Conservation (phyloP, 1,139 yeast species). For the Yamadazyma diddensiae region DNA sequence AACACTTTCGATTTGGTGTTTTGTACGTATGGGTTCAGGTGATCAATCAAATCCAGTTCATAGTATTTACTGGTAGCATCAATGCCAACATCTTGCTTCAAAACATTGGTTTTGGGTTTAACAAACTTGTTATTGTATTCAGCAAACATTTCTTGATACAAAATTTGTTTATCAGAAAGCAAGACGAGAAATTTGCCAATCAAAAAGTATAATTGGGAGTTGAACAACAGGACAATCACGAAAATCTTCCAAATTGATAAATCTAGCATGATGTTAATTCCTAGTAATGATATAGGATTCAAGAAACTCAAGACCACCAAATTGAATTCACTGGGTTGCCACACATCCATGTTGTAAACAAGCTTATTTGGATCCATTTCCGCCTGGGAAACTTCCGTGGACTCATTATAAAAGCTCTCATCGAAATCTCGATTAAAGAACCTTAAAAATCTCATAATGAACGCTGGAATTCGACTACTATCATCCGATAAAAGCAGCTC, state of each 20-base stretch:
- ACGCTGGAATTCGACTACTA: conserved; percentile 6
- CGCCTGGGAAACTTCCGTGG: conserved; percentile 14
- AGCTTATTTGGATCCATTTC: conserved; percentile 22
- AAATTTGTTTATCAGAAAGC: conserved; percentile 56
- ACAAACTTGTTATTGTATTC: conserved; percentile 67
- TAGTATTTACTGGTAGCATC: conserved; percentile 54
- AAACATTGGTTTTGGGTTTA: conserved; percentile 54
- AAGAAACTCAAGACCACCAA: conserved; percentile 48
- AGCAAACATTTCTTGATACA: conserved; percentile 58
- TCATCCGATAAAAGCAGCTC: conserved; percentile 7
- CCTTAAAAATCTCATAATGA: conserved; percentile 7
- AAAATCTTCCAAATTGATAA: conserved; percentile 39
- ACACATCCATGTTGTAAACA: conserved; percentile 53
- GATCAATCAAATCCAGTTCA: conserved; percentile 25
- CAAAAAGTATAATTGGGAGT: conserved; percentile 38
- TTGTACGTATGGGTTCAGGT: conserved; percentile 17
- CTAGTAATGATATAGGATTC: conserved; percentile 52
- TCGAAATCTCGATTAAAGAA: conserved; percentile 8
- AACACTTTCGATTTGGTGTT: conserved; percentile 40
- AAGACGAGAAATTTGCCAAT: conserved; percentile 47
- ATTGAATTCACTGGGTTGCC: conserved; percentile 58
- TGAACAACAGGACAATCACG: conserved; percentile 32
- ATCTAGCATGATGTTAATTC: conserved; percentile 31
- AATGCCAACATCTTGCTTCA: conserved; percentile 59
- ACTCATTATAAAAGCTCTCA: conserved; percentile 17